phyloP scores from a whole-genome alignment of 169 alveolate species.

The Cryptosporidium felis region DNA sequence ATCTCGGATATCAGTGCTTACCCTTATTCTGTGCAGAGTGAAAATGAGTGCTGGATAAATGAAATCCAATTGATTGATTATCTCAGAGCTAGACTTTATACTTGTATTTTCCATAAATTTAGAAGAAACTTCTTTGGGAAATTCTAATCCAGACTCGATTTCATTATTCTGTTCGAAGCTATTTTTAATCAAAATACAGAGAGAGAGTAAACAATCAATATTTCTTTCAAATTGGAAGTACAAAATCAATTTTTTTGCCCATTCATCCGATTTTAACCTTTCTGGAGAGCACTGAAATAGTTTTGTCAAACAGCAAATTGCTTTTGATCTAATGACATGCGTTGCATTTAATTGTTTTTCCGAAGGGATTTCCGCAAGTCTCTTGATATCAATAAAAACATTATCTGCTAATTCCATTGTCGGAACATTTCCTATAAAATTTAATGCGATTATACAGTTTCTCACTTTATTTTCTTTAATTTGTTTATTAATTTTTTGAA shows the following conservation, averaged over 20 bases:
- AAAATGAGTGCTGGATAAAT: constrained; percentile 17
- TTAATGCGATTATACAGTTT: constrained; percentile 34
- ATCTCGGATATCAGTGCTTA: not conserved
- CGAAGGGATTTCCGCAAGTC: constrained; percentile 14
- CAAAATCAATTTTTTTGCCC: constrained; percentile 25
- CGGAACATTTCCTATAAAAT: constrained; percentile 39
- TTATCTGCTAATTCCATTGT: constrained; percentile 51
- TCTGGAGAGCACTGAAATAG: constrained; percentile 65
- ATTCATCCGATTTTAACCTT: constrained; percentile 16
- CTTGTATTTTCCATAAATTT: not conserved
- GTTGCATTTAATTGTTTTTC: constrained; percentile 17
- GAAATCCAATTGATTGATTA: not conserved
- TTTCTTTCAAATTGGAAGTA: constrained; percentile 54
- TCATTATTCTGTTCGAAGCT: not conserved
- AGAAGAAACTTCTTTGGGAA: not conserved
- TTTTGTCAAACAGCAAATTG: constrained; percentile 49
- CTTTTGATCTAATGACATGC: constrained; percentile 40
- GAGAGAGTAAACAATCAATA: constrained; percentile 41
- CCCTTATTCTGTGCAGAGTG: constrained; percentile 4
- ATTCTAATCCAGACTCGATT: not conserved
- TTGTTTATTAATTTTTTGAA: not conserved
- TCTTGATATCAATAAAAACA: constrained; percentile 35
- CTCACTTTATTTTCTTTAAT: not conserved
- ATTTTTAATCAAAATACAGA: constrained; percentile 17
- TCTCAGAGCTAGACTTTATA: not conserved